These are phyloP conservation scores for Pochonia chlamydosporia DNA, from an alignment of 2,329 filamentous ascomycete genomes.

Conservation along the genomic window DNA sequence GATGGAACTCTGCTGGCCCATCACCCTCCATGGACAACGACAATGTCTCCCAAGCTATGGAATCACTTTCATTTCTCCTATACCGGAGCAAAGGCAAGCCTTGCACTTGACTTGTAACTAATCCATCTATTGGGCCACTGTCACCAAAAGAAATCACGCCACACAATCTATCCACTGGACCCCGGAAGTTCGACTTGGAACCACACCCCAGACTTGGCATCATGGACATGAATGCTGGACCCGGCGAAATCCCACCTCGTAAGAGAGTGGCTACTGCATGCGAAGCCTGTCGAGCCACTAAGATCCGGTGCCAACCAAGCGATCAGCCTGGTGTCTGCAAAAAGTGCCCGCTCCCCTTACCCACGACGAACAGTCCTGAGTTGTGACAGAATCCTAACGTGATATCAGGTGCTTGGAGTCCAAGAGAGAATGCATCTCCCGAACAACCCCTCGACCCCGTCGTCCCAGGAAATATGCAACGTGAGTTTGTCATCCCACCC, in stretches of 20 bases:
- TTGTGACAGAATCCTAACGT: background rate
- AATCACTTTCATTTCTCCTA: background rate
- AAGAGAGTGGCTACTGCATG: slow-evolving; percentile 38
- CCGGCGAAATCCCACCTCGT: background rate
- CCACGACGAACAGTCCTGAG: background rate
- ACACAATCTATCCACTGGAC: too few species aligned
- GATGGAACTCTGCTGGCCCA: too few species aligned
- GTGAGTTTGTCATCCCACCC: slow-evolving; percentile 25
- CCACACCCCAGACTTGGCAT: background rate
- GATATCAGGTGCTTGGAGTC: slow-evolving; percentile 41
- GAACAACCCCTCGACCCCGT: slow-evolving; percentile 43
- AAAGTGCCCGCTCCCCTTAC: slow-evolving; percentile 28
- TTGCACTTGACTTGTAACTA: too few species aligned
- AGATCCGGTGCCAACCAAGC: slow-evolving; percentile 46
- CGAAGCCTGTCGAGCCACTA: slow-evolving; percentile 48
- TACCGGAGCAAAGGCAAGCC: too few species aligned
- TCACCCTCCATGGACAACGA: background rate
- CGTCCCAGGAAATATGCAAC: slow-evolving; percentile 36
- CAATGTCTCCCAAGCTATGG: too few species aligned
- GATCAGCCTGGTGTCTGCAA: slow-evolving; percentile 43
- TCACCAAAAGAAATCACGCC: too few species aligned
- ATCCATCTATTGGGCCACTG: background rate
- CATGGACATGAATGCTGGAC: slow-evolving; percentile 10
- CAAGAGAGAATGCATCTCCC: slow-evolving; percentile 48
- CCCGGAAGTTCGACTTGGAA: too few species aligned